Percentiles rank a stretch among this genome's conserved stretches.
phyloP scores from a whole-genome alignment of 2,329 filamentous ascomycete genomes.

The Talaromyces sp. region DNA sequence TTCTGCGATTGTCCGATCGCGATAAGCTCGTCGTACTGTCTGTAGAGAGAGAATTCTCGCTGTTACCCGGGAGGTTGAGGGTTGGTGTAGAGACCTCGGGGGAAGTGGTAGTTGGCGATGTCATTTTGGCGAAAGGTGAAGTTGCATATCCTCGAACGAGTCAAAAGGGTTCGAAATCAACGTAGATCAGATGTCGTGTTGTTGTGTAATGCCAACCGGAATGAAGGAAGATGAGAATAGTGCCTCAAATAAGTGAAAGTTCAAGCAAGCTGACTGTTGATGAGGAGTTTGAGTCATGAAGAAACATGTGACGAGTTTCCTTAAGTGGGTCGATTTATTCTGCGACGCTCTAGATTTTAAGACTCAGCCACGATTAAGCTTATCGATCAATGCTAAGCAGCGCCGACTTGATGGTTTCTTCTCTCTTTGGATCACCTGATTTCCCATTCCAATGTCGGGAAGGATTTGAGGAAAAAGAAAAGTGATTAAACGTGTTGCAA shows the following conservation, averaged over 20 bases:
- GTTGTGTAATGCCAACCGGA: background rate
- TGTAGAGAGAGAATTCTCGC: slow-evolving; percentile 12
- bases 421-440: background rate
- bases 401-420: background rate
- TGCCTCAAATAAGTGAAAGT: background rate
- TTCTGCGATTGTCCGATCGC: slow-evolving; percentile 16
- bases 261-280: background rate
- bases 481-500: background rate
- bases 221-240: background rate
- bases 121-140: slow-evolving; percentile 5
- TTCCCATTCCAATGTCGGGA: background rate
- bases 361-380: slow-evolving; percentile 16
- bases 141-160: slow-evolving; percentile 2
- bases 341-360: slow-evolving; percentile 1
- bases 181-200: background rate
- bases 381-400: background rate
- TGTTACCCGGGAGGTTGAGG: slow-evolving; percentile 12
- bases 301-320: slow-evolving; percentile 17
- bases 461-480: background rate
- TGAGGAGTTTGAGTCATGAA: background rate
- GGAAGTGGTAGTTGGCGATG: slow-evolving; percentile 1
- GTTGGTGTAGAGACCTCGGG: slow-evolving; percentile 9
- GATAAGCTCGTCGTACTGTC: slow-evolving; percentile 16
- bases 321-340: slow-evolving; percentile 8
- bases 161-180: background rate